Percentiles rank a stretch among this genome's conserved stretches.
phyloP scores from a whole-genome alignment of 1,139 yeast species.

The Diutina mesorugosa region DNA sequence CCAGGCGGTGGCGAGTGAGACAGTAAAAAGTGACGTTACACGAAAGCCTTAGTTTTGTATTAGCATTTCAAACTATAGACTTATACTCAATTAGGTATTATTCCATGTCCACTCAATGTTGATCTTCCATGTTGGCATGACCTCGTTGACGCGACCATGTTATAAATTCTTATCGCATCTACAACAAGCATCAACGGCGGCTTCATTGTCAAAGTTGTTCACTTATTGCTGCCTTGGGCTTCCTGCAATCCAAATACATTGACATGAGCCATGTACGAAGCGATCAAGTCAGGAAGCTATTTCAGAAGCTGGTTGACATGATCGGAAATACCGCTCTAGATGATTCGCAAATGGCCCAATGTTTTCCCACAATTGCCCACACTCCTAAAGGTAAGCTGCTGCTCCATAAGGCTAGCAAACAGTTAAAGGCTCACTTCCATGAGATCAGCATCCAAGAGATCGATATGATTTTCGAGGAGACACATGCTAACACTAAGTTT shows the following conservation, averaged over 20 bases:
- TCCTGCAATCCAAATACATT: not conserved
- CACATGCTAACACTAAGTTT: slow-evolving; percentile 43
- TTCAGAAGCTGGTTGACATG: slow-evolving; percentile 56
- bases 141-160: not conserved
- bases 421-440: slow-evolving; percentile 51
- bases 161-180: not conserved
- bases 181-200: not conserved
- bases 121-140: not conserved
- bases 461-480: slow-evolving; percentile 49
- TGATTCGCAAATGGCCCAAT: slow-evolving; percentile 44
- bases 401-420: slow-evolving; percentile 45
- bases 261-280: slow-evolving; percentile 25
- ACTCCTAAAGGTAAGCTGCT: slow-evolving; percentile 37
- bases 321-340: slow-evolving; percentile 46
- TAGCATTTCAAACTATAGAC: not conserved
- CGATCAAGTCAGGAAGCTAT: slow-evolving; percentile 40
- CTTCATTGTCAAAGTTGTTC: not conserved
- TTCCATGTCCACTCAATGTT: not conserved
- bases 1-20: not conserved
- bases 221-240: slow-evolving; percentile 5
- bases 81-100: not conserved
- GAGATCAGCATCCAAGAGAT: slow-evolving; percentile 49
- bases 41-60: not conserved
- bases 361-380: slow-evolving; percentile 51
- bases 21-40: not conserved